A percentile compares a stretch with the other conserved stretches of the same genome.
Conservation (phyloP, 1,139 yeast genomes). For the Nadsonia commutata region DNA sequence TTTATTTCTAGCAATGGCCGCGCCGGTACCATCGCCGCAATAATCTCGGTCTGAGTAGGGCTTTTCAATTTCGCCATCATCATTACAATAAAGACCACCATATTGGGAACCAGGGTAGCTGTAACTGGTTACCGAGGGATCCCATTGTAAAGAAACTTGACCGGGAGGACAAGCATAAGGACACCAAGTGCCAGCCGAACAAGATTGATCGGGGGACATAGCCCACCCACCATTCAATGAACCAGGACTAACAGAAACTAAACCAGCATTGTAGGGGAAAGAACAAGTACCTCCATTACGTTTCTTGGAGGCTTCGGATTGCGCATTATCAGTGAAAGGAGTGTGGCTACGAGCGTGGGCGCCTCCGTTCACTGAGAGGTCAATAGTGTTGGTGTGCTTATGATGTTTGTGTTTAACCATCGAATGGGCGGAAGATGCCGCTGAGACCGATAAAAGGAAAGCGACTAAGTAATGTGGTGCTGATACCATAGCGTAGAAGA, state of each 20-base stretch:
- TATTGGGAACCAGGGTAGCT: slow-evolving; percentile 69
- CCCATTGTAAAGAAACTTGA: slow-evolving; percentile 57
- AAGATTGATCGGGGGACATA: slow-evolving; percentile 58
- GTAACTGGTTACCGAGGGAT: slow-evolving; percentile 62
- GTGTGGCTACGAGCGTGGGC: background rate
- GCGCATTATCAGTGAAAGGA: background rate
- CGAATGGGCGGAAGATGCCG: background rate
- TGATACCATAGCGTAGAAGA: too few relatives aligned
- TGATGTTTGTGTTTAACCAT: background rate
- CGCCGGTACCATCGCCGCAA: slow-evolving; percentile 62
- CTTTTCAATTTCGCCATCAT: slow-evolving; percentile 50
- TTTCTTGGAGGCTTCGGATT: slow-evolving; percentile 7
- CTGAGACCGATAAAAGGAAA: background rate
- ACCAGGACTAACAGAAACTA: slow-evolving; percentile 49
- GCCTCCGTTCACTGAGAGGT: background rate
- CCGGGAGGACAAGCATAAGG: slow-evolving; percentile 87
- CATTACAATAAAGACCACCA: slow-evolving; percentile 70
- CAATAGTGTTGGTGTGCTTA: background rate
- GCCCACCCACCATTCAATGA: slow-evolving; percentile 77
- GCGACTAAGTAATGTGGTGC: background rate
- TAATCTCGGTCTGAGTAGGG: slow-evolving; percentile 44
- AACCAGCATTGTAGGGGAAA: slow-evolving; percentile 51
- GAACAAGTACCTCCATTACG: slow-evolving; percentile 35
- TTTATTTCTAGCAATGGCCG: slow-evolving; percentile 45
- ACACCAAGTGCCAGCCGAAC: slow-evolving; percentile 64